Evolutionary conservation across 2,329 filamentous ascomycete genomes (phyloP), one percentile per base, ranked within the genome.

Genomic region (Diaporthe sp.): DNA sequence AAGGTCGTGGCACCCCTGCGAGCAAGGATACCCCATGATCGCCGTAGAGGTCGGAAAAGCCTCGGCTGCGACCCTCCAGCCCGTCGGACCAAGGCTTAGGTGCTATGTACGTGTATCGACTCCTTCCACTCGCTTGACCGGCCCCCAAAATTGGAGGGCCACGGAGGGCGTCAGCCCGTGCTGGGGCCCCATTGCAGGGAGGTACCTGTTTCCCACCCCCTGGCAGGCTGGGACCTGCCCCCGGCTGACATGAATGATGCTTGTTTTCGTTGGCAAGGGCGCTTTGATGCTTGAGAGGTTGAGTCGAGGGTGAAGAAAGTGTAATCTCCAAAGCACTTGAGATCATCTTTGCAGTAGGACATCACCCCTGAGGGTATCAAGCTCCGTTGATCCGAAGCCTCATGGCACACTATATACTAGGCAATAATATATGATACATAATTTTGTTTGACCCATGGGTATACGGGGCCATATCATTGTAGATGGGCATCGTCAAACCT

Each of bases 371-470:
- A 19, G 58, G 58, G 58, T n/a, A 53, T n/a, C 56, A 32, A 25
- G 44, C 37, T 47, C 37, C 70, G 32, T 55, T 71, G 44, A 39
- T 53, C 63, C 47, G 47, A 63, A 71, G 56, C 70, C 42, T 71
- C 47, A 55, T 35, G 70, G 13, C 17, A 15, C 35, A 71, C 56
- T 63, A 71, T 71, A 53, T 63, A 71, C 56, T 55, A 55, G 56
- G 69, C 44, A 71, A 63, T 71, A 70, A 59, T 59, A n/a, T n/a
- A 42, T 71, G 70, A 63, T 71, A 71, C 70, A 63, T 42, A 22
- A 53, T 39, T 37, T 27, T 39, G 44, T 42, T 61, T 51, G 32
- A 19, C 42, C 69, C 32, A 61, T 51, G 32, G 35, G 30, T 59
- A 10, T 59, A 37, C 56, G 9, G 44, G 47, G 58, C 47, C 56